Evolutionary conservation across 495 filamentous ascomycete species (phyloP).

Genomic region (Neurospora sp.): DNA sequence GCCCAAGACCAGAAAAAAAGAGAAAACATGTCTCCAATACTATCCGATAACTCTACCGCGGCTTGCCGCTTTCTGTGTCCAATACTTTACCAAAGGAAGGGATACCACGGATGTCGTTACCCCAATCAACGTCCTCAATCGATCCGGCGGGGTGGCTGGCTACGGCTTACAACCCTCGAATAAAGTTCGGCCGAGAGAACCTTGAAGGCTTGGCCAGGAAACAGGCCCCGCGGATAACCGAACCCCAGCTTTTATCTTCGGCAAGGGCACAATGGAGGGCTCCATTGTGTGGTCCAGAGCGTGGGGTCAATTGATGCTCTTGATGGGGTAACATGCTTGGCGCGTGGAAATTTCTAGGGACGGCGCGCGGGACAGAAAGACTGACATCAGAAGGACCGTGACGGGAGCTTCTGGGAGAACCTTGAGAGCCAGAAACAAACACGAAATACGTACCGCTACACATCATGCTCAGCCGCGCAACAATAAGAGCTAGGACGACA

Average conservation of each 20-base stretch:
- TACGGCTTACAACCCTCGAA: constrained; percentile 18
- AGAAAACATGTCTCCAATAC: neutral
- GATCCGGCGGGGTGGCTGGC: constrained; percentile 14
- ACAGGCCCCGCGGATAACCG: constrained; percentile 24
- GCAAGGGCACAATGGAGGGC: constrained; percentile 1
- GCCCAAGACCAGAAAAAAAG: neutral
- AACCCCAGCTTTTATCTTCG: constrained; percentile 3
- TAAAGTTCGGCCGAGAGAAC: constrained; percentile 21
- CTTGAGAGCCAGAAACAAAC: neutral
- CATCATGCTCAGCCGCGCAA: constrained; percentile 17
- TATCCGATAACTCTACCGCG: neutral
- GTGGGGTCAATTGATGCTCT: neutral
- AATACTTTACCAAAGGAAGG: neutral
- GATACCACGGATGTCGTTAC: neutral
- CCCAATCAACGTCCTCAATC: neutral
- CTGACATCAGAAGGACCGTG: neutral
- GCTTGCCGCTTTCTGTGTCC: neutral
- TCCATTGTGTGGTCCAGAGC: neutral
- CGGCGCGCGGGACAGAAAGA: neutral
- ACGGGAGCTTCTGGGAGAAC: constrained; percentile 1
- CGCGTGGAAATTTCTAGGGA: constrained; percentile 20
- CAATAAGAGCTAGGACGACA: constrained; percentile 3
- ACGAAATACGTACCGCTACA: neutral
- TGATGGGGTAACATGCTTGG: neutral
- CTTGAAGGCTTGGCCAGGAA: constrained; percentile 1